These are phyloP conservation scores for Saccharomycopsis phalli DNA, from an alignment of 1,139 yeast genomes.

Conservation along the genomic window DNA sequence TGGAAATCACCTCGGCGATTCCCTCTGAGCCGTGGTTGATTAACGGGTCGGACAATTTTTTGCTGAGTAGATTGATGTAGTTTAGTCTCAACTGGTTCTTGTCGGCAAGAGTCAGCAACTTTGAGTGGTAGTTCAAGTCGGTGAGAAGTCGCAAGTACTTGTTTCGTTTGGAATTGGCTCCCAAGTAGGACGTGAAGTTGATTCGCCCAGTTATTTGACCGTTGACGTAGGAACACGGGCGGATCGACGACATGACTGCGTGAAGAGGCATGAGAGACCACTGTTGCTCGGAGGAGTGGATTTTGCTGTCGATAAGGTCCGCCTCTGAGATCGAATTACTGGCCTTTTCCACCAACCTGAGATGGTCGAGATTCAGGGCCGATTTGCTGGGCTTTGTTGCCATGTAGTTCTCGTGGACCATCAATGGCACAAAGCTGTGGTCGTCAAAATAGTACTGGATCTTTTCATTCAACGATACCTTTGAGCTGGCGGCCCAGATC, in stretches of 20 bases:
- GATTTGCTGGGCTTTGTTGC: slow-evolving; percentile 47
- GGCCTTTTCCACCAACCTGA: slow-evolving; percentile 64
- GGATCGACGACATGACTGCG: slow-evolving; percentile 78
- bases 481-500: slow-evolving; percentile 45
- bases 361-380: slow-evolving; percentile 36
- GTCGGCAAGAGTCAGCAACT: slow-evolving; percentile 71
- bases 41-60: slow-evolving; percentile 50
- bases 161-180: slow-evolving; percentile 79
- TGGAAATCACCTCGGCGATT: slow-evolving; percentile 50
- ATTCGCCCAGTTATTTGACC: slow-evolving; percentile 66
- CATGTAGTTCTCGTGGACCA: slow-evolving; percentile 92
- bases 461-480: slow-evolving; percentile 64
- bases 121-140: slow-evolving; percentile 81
- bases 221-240: slow-evolving; percentile 68
- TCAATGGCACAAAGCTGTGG: slow-evolving; percentile 87
- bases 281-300: slow-evolving; percentile 87
- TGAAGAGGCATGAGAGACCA: slow-evolving; percentile 95
- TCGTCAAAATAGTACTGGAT: slow-evolving; percentile 89
- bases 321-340: slow-evolving; percentile 79
- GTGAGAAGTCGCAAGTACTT: slow-evolving; percentile 74
- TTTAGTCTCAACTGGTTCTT: slow-evolving; percentile 68
- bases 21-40: slow-evolving; percentile 48
- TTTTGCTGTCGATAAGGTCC: slow-evolving; percentile 70
- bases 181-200: slow-evolving; percentile 81
- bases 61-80: slow-evolving; percentile 59